A percentile compares a stretch with the other conserved stretches of the same genome.
Conservation (phyloP, 2,329 filamentous ascomycete species). For the Chrysoporthe cubensis region DNA sequence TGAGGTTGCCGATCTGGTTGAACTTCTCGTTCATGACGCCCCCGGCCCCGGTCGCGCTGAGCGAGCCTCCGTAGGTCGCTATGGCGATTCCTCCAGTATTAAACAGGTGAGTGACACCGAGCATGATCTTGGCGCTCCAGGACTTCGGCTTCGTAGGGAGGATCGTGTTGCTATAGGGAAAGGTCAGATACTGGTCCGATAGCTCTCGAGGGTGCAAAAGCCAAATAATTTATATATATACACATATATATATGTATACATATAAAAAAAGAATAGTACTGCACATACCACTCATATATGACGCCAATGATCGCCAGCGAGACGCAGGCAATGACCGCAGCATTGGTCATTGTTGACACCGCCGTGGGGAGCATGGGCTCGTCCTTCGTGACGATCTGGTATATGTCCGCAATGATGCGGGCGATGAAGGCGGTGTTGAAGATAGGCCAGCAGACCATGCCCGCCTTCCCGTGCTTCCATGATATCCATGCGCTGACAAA, state of each 20-base stretch:
- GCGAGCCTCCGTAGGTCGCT: conserved; percentile 30
- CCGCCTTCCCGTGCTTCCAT: conserved; percentile 36
- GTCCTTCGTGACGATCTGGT: conserved; percentile 32
- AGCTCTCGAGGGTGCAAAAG: neutral
- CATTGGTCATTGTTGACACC: conserved; percentile 35
- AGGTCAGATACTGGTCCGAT: conserved; percentile 20
- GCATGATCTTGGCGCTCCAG: conserved; percentile 32
- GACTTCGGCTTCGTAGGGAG: conserved; percentile 14
- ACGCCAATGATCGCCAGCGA: conserved; percentile 29
- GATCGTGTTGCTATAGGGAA: conserved; percentile 15
- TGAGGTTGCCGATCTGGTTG: conserved; percentile 31
- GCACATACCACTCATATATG: conserved; percentile 36
- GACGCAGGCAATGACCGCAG: conserved; percentile 33
- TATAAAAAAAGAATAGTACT: neutral
- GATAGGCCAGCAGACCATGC: conserved; percentile 38
- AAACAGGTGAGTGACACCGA: conserved; percentile 33
- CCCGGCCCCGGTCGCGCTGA: conserved; percentile 21
- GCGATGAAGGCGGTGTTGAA: conserved; percentile 34
- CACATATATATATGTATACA: no score
- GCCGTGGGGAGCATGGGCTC: conserved; percentile 32
- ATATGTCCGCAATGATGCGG: conserved; percentile 34
- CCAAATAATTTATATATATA: neutral
- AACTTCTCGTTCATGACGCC: conserved; percentile 29
- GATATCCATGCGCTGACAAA: conserved; percentile 31
- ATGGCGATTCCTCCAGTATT: conserved; percentile 32